Conservation (phyloP, 1,139 yeast species). For the Scheffersomyces titani region DNA sequence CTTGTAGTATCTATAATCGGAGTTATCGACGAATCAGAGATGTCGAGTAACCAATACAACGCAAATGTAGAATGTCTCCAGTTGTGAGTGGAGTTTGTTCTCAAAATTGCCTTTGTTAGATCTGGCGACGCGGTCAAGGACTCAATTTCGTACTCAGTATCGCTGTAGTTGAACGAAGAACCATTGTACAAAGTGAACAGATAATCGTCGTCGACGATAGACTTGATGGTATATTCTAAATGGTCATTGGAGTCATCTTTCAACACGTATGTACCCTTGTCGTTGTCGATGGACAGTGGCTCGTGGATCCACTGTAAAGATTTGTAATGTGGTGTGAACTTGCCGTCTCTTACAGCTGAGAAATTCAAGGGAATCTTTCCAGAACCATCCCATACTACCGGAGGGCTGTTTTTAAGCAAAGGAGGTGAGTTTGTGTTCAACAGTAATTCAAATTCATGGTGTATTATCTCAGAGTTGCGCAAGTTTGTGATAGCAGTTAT, state of each 20-base stretch:
- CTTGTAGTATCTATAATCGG: constrained; percentile 17
- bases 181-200: constrained; percentile 51
- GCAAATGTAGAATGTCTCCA: constrained; percentile 47
- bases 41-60: constrained; percentile 39
- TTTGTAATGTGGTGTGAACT: constrained; percentile 50
- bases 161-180: constrained; percentile 41
- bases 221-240: constrained; percentile 43
- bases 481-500: constrained; percentile 27
- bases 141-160: constrained; percentile 47
- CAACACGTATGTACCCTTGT: constrained; percentile 57
- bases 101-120: constrained; percentile 54
- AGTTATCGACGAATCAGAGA: constrained; percentile 12
- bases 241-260: constrained; percentile 22
- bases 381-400: constrained; percentile 9
- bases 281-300: constrained; percentile 43
- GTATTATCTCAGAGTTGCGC: constrained; percentile 7
- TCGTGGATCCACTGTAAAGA: constrained; percentile 69
- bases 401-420: constrained; percentile 2
- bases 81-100: constrained; percentile 52
- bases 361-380: constrained; percentile 34
- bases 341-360: constrained; percentile 44
- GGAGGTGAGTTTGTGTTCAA: constrained; percentile 10
- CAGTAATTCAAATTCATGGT: constrained; percentile 7
- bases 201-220: constrained; percentile 51
- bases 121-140: constrained; percentile 65